Conservation (phyloP, 1,284 basidiomycete genomes). For the Heterobasidion parviporum region DNA sequence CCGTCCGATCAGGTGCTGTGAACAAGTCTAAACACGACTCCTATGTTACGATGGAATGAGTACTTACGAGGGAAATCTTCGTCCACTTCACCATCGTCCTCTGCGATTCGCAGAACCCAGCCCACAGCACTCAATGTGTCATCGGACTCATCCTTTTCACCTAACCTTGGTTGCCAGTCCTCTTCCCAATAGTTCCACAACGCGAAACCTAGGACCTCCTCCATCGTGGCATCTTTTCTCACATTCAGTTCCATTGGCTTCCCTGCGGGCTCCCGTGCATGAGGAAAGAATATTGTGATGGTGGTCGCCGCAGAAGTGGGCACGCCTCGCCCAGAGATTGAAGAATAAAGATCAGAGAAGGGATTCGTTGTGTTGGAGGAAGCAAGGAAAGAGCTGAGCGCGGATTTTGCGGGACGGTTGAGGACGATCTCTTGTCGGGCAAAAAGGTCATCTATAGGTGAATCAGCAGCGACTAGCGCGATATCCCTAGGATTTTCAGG, state of each 20-base stretch:
- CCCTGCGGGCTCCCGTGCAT: constrained; percentile 55
- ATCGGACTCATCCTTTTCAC: constrained; percentile 51
- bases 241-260: constrained; percentile 62
- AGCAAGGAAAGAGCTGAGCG: constrained; percentile 60
- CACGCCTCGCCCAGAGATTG: constrained; percentile 68
- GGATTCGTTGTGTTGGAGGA: constrained; percentile 62
- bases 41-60: background rate
- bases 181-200: constrained; percentile 91
- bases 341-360: constrained; percentile 74
- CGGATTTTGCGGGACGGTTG: constrained; percentile 37
- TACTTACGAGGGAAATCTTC: constrained; percentile 91
- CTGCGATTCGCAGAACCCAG: constrained; percentile 94
- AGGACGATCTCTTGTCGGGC: constrained; percentile 40
- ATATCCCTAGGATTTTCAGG: background rate
- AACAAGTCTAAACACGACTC: constrained; percentile 1
- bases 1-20: constrained; percentile 84
- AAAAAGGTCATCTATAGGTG: constrained; percentile 30
- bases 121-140: constrained; percentile 71
- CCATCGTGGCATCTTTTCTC: constrained; percentile 83
- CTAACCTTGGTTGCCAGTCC: constrained; percentile 70
- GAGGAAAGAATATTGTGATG: constrained; percentile 85
- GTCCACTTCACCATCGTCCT: constrained; percentile 97
- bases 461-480: constrained; percentile 7
- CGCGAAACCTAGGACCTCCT: constrained; percentile 93
- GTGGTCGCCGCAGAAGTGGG: constrained; percentile 53